Evolutionary conservation across 345 rosid genomes (phyloP), one percentile per base, ranked within the genome.

Genomic region (Arabis alpina): DNA sequence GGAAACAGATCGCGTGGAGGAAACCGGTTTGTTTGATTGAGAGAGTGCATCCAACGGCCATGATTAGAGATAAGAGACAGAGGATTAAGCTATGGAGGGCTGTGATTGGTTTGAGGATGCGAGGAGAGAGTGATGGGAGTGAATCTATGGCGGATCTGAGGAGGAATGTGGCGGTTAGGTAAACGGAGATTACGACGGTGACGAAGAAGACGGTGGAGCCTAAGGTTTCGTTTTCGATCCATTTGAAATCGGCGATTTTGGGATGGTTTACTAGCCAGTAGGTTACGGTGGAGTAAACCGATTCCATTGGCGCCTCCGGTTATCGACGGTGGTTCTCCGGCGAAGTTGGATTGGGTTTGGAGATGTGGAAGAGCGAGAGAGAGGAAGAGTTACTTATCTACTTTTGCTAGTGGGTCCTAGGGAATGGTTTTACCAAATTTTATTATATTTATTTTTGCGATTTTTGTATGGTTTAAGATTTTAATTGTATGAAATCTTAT

Each of bases 1-100:
- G 91, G 72, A 84, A 85, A 73, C 93, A 87, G 19, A 89, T 16
- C 58, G 67, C 30, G 77, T 61, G 53, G 10, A 8, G 64, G 58
- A 65, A 39, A 32, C 61, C 8, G 13, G 16, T 11, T 4, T 32
- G 8, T 36, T 75, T 3, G 49, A 81, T 64, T 43, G 93, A 81
- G 68, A 93, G 84, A 23, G 78, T 67, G 86, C 86, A 78, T 8
- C 98, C 97, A 8, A 76, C n/a, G 74, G 98, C 88, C 92, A 90
- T 87, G 81, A 70, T 37, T 61, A 84, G 59, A 34, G 97, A 93
- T 56, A 90, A 73, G 54, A 83, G 76, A 65, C 72, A 64, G 70
- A 90, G 93, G 70, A 70, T 43, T 59, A 93, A 67, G 82, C 84
- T 88, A 58, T 93, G 98, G 67, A 86, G 6, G 79, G 92, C 90